Evolutionary conservation across 306 rosid genomes (phyloP), one percentile per base, ranked within the genome.

Genomic region (Vigna hirtella): DNA sequence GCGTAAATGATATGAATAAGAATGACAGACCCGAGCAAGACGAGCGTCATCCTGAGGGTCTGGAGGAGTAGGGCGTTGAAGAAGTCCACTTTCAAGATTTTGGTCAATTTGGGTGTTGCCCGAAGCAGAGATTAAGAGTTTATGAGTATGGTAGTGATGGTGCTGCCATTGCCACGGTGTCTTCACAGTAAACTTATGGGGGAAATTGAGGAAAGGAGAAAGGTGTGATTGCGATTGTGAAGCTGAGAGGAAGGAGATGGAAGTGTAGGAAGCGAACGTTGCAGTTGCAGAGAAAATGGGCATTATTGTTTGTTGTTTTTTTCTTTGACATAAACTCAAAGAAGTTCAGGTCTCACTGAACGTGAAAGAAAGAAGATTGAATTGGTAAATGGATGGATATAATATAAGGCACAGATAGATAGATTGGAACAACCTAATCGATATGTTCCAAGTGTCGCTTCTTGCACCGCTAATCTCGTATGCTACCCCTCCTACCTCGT

Each of bases 1-100:
- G 68, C 22, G 30, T 43, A 18, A 40, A 72, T 38, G 48, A 64
- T 62, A 62, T 32, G 68, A 64, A 32, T 1, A 5, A 48, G 75
- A 62, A 30, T 76, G 65, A 85, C 86, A 69, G 88, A 93, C 98
- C 97, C 88, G 93, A 85, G 93, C 70, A 22, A 36, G 91, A 18
- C 91, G 84, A 88, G 79, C 4, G 13, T 70, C 66, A 4, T 86
- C 88, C 4, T 72, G 47, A 1, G 88, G 56, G 61, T 86, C 59
- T 18, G 89, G 80, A 70, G 75, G n/a, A 58, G 89, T 38, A 1
- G 94, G 72, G 66, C 76, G 87, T 52, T 81, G 84, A 15, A 84
- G 84, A 18, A 79, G 66, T 82, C 69, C 80, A 36, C 45, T 53
- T 16, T 85, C 87, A 6, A 86, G 56, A 61, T 57, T 82, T 70